Conservation (phyloP, 371 early-diverging fungal species). For the Rhizopus arrhizus region DNA sequence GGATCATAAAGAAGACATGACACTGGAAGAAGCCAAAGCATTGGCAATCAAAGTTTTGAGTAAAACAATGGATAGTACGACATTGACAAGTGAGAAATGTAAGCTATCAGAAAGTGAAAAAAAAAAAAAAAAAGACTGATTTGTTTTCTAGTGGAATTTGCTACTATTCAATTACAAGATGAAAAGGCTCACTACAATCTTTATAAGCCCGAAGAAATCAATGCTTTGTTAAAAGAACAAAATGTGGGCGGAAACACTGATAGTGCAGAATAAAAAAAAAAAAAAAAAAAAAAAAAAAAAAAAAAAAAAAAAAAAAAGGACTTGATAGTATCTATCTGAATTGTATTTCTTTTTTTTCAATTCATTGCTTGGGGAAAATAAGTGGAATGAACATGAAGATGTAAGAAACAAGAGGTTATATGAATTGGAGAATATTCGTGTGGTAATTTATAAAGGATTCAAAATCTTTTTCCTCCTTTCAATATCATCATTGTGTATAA, state of each 20-base stretch:
- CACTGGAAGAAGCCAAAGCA: slow-evolving; percentile 84
- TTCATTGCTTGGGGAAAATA: no score
- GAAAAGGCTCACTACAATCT: slow-evolving; percentile 65
- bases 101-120: slow-evolving; percentile 31
- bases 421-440: no score
- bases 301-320: slow-evolving; percentile 14
- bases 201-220: slow-evolving; percentile 75
- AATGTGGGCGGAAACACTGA: slow-evolving; percentile 46
- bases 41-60: slow-evolving; percentile 91
- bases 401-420: no score
- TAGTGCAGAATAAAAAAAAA: slow-evolving; percentile 5
- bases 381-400: no score
- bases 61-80: slow-evolving; percentile 95
- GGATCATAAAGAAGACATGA: slow-evolving; percentile 90
- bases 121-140: background rate
- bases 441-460: no score
- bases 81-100: slow-evolving; percentile 89
- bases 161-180: slow-evolving; percentile 64
- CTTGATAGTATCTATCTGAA: background rate
- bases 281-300: slow-evolving; percentile 7
- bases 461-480: no score
- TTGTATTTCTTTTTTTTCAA: no score
- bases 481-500: no score
- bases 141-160: slow-evolving; percentile 72
- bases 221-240: slow-evolving; percentile 74